Evolutionary conservation across 1,139 yeast species (phyloP).

Genomic region (Kodamaea ohmeri): DNA sequence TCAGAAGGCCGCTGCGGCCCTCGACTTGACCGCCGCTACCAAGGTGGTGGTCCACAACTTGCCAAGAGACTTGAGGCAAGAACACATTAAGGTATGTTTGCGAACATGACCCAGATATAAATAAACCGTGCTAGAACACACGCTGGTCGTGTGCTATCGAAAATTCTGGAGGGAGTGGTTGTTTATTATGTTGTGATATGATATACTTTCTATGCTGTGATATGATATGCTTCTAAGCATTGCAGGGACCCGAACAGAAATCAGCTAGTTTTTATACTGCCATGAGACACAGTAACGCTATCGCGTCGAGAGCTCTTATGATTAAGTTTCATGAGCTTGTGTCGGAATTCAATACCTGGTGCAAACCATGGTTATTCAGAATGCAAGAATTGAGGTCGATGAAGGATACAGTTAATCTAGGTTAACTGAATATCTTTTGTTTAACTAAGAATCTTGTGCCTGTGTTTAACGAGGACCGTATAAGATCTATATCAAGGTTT

Average conservation of each 20-base stretch:
- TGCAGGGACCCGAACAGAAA: neutral
- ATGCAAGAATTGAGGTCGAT: no score
- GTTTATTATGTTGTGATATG: neutral
- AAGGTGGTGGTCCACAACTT: slow-evolving; percentile 75
- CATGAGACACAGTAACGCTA: neutral
- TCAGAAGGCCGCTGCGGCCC: slow-evolving; percentile 18
- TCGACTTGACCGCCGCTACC: slow-evolving; percentile 61
- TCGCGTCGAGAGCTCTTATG: neutral
- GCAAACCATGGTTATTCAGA: no score
- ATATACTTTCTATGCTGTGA: neutral
- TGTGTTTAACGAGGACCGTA: no score
- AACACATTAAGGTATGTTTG: slow-evolving; percentile 76
- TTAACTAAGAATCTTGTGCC: no score
- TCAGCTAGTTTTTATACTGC: neutral
- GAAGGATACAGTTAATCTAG: no score
- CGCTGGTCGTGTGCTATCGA: slow-evolving; percentile 4
- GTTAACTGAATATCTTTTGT: no score
- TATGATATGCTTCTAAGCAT: no score
- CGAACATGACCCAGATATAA: neutral
- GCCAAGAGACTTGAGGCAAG: slow-evolving; percentile 77
- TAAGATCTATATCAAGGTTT: no score
- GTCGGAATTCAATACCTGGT: no score
- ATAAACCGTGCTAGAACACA: neutral
- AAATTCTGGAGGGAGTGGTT: neutral
- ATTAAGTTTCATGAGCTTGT: neutral